Conservation (phyloP, 2,329 filamentous ascomycete species). For the Colletotrichum sp. region DNA sequence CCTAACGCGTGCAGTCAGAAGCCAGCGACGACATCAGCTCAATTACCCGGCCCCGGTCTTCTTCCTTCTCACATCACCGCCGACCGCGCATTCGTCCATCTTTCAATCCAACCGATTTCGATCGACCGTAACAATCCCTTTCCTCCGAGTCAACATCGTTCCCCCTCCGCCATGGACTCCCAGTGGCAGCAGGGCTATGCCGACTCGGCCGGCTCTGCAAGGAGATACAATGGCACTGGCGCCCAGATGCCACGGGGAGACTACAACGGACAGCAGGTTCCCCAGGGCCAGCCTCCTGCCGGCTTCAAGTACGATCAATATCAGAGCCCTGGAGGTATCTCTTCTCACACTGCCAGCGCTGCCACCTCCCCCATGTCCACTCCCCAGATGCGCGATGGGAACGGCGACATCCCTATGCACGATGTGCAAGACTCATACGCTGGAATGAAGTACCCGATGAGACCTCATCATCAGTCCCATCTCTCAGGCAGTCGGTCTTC, state of each 20-base stretch:
- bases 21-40: constrained; percentile 19
- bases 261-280: constrained; percentile 31
- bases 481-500: constrained; percentile 55
- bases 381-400: constrained; percentile 71
- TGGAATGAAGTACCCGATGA: constrained; percentile 84
- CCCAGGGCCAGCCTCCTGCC: constrained; percentile 47
- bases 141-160: constrained; percentile 14
- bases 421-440: constrained; percentile 84
- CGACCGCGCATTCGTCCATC: constrained; percentile 2
- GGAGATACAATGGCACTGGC: constrained; percentile 64
- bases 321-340: constrained; percentile 46
- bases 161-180: constrained; percentile 50
- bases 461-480: constrained; percentile 79
- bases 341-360: constrained; percentile 47
- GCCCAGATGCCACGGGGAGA: constrained; percentile 38
- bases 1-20: constrained; percentile 21
- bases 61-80: constrained; percentile 19
- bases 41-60: constrained; percentile 11
- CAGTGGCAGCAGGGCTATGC: constrained; percentile 66
- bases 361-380: constrained; percentile 63
- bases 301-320: constrained; percentile 73
- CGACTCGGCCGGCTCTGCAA: constrained; percentile 66
- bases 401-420: constrained; percentile 84
- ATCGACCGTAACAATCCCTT: background rate
- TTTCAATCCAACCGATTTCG: background rate